Evolutionary conservation across 2,329 filamentous ascomycete genomes (phyloP).

Genomic region (Periconia sp.): DNA sequence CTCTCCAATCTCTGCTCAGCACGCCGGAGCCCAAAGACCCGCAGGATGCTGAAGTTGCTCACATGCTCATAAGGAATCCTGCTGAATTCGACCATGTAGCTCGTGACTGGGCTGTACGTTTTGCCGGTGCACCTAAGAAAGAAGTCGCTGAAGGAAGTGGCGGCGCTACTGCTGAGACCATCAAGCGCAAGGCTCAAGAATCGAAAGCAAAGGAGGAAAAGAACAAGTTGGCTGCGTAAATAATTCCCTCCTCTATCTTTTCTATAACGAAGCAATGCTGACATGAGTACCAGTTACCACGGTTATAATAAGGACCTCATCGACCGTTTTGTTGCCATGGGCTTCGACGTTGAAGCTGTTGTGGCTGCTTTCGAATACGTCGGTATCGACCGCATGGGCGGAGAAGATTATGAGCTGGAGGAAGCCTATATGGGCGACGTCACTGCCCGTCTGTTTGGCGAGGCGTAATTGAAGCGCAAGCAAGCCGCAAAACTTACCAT

Average conservation of each 20-base stretch:
- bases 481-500: neutral
- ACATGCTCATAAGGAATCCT: slow-evolving; percentile 80
- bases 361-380: slow-evolving; percentile 81
- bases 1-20: slow-evolving; percentile 88
- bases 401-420: slow-evolving; percentile 82
- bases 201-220: slow-evolving; percentile 62
- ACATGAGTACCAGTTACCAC: slow-evolving; percentile 63
- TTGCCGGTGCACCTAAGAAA: slow-evolving; percentile 73
- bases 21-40: slow-evolving; percentile 94
- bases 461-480: slow-evolving; percentile 53
- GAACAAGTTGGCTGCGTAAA: slow-evolving; percentile 58
- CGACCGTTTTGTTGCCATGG: slow-evolving; percentile 85
- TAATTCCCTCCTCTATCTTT: slow-evolving; percentile 3
- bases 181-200: slow-evolving; percentile 56
- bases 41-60: slow-evolving; percentile 92
- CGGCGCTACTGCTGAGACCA: slow-evolving; percentile 55
- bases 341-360: slow-evolving; percentile 84
- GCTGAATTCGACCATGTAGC: slow-evolving; percentile 79
- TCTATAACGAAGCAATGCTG: slow-evolving; percentile 20
- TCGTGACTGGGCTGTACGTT: slow-evolving; percentile 84
- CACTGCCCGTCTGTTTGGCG: slow-evolving; percentile 79
- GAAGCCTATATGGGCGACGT: slow-evolving; percentile 90
- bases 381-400: slow-evolving; percentile 76
- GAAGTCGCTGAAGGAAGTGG: slow-evolving; percentile 57
- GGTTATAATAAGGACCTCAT: slow-evolving; percentile 86